A percentile compares a stretch with the other conserved stretches of the same genome.
Evolutionary conservation across 2,329 filamentous ascomycete species (phyloP).

Genomic region (Akanthomyces dipterigenus): DNA sequence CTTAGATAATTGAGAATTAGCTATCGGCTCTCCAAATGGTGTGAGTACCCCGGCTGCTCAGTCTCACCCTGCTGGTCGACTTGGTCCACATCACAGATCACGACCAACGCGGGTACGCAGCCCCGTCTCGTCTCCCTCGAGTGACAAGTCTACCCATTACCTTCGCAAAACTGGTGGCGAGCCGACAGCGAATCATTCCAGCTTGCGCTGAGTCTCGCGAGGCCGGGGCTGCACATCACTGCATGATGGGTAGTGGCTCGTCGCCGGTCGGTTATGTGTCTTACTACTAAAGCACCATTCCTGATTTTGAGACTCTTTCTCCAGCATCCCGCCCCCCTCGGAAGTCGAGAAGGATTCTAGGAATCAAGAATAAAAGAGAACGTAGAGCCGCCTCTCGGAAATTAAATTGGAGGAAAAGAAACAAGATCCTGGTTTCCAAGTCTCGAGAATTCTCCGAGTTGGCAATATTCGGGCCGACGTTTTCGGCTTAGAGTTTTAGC

Average conservation of each 20-base stretch:
- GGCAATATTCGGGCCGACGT: neutral
- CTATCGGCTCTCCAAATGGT: too few relatives aligned
- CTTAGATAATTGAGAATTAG: too few relatives aligned
- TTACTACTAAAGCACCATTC: neutral
- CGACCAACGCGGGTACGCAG: neutral
- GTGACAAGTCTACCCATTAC: neutral
- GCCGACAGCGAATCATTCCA: neutral
- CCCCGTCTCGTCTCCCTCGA: neutral
- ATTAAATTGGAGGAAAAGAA: neutral
- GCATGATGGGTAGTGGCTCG: constrained; percentile 3
- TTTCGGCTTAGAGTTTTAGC: neutral
- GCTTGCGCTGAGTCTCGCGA: neutral
- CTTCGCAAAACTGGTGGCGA: neutral
- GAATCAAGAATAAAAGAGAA: neutral
- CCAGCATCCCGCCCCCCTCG: neutral
- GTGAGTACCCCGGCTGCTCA: neutral
- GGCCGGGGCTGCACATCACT: too few relatives aligned
- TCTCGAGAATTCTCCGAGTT: neutral
- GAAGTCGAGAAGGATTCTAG: neutral
- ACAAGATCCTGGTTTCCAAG: neutral
- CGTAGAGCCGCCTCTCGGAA: neutral
- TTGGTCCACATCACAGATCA: neutral
- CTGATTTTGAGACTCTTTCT: neutral
- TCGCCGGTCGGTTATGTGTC: neutral
- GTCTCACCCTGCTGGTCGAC: too few relatives aligned